phyloP scores from a whole-genome alignment of 768 basidiomycete species.

The Arthromyces matolae region DNA sequence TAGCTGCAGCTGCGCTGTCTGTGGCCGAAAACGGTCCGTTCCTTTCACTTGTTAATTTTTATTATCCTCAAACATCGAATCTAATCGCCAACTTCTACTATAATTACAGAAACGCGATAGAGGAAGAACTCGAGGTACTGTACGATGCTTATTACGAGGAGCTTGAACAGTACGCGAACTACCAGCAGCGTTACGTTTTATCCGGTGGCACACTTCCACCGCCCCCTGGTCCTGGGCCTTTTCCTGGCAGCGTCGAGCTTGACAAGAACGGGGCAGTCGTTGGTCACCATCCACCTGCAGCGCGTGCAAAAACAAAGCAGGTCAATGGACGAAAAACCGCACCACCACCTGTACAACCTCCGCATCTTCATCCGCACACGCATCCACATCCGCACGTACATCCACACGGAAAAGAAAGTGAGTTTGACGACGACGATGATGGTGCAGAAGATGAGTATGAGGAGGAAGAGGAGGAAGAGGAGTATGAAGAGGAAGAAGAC shows the following conservation, averaged over 20 bases:
- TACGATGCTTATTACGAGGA: constrained; percentile 99
- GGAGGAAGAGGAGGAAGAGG: constrained; percentile 38
- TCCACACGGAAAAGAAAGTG: constrained; percentile 67
- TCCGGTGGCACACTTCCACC: constrained; percentile 88
- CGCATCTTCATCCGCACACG: constrained; percentile 34
- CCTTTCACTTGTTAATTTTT: constrained; percentile 25
- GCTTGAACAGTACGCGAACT: constrained; percentile 98
- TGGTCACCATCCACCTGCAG: constrained; percentile 21
- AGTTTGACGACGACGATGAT: constrained; percentile 58
- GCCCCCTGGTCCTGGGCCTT: constrained; percentile 94
- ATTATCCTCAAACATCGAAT: constrained; percentile 11
- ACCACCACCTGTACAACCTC: constrained; percentile 12
- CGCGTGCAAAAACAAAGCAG: constrained; percentile 12
- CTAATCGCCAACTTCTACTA: constrained; percentile 12
- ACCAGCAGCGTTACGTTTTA: constrained; percentile 92
- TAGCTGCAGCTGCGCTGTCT: constrained; percentile 92
- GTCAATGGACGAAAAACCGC: constrained; percentile 18
- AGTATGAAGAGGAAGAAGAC: constrained; percentile 39
- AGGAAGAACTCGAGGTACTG: constrained; percentile 99
- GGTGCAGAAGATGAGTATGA: constrained; percentile 39
- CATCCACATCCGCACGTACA: constrained; percentile 35
- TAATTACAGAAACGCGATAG: constrained; percentile 83
- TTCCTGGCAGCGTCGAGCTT: constrained; percentile 96
- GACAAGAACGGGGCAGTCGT: constrained; percentile 85
- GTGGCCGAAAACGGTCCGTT: constrained; percentile 90